Base-by-base conservation (phyloP, 2,329 filamentous ascomycete genomes). In the Neofusicoccum cordaticola region DNA sequence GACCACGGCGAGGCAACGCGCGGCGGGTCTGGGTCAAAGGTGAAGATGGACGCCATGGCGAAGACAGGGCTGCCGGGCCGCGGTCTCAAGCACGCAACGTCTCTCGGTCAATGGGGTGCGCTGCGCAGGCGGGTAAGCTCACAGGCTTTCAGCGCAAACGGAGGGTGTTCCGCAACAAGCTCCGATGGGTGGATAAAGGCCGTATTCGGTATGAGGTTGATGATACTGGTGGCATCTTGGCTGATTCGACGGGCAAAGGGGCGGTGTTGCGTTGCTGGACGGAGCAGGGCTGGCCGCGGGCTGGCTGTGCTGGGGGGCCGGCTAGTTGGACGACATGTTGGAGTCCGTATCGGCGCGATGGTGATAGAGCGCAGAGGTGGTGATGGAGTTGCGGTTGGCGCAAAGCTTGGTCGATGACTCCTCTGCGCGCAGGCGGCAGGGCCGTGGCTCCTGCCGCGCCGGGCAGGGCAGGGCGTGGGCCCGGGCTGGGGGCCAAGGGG, bases 1-100 rank as follows among this genome's bases (percentile, higher is more conserved):
- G 90, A 85, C 95, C 95, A 99, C 15, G 95, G 95, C 17, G 94
- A 98, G 13, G 91, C 90, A 41, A 98, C 92, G 75, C 91, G 84
- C 1, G 92, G 91, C 51, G 93, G 92, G 69, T 97, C 90, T 2
- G 92, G 88, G 67, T 97, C 92, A 75, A 91, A 99, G 0, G 94
- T 97, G 76, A 99, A 99, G 70, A 99, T 92, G 12, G 94, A 97
- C 65, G 95, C 94, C 91, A 95, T 96, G 11, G 44, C 67, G 17
- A 9, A 27, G n/a, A 42, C 13, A 56, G 52, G 37, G 17, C 44
- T 34, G 13, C 35, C 27, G 27, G 27, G 27, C 27, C 4, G 6
- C 27, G 27, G 6, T 31, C n/a, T 17, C 12, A 42, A 39, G 35
- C 47, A 17, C 19, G n/a, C 34, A 35, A 50, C 39, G 45, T 22